phyloP scores from a whole-genome alignment of 1,284 basidiomycete genomes.

The Caloboletus inedulis region DNA sequence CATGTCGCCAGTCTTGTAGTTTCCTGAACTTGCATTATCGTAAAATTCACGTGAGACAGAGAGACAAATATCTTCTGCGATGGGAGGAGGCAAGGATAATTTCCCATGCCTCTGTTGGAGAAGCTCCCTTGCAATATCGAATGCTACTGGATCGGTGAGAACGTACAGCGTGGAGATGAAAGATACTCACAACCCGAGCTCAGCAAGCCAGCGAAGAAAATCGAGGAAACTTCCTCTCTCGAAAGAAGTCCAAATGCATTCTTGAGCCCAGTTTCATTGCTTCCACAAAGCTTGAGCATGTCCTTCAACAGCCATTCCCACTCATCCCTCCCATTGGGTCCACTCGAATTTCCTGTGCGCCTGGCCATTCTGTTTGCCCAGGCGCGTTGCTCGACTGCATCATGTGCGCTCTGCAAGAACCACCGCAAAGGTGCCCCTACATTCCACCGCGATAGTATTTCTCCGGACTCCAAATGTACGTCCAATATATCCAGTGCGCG shows the following conservation, averaged over 20 bases:
- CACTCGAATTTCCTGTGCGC: constrained; percentile 57
- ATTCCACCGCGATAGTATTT: constrained; percentile 84
- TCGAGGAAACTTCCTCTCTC: constrained; percentile 66
- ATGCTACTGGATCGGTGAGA: constrained; percentile 50
- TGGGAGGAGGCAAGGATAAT: constrained; percentile 47
- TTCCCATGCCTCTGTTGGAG: constrained; percentile 54
- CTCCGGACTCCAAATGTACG: constrained; percentile 89
- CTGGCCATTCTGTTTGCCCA: constrained; percentile 86
- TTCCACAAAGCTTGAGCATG: constrained; percentile 78
- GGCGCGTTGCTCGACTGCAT: constrained; percentile 70
- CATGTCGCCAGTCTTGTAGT: constrained; percentile 91
- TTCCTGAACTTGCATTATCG: constrained; percentile 88
- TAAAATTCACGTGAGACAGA: constrained; percentile 84
- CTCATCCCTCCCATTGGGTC: constrained; percentile 61
- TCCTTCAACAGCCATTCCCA: constrained; percentile 88
- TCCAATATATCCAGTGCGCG: constrained; percentile 86
- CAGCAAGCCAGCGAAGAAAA: constrained; percentile 82
- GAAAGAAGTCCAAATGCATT: constrained; percentile 80
- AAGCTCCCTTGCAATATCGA: constrained; percentile 71
- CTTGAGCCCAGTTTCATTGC: constrained; percentile 56
- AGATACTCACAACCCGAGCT: constrained; percentile 80
- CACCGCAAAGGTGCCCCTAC: constrained; percentile 78
- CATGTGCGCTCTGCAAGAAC: constrained; percentile 75
- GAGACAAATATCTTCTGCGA: constrained; percentile 77
- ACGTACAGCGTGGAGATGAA: constrained; percentile 6